A percentile compares a stretch with the other conserved stretches of the same genome.
phyloP scores from a whole-genome alignment of 805 yeast genomes.

The Ogataea siamensis region DNA sequence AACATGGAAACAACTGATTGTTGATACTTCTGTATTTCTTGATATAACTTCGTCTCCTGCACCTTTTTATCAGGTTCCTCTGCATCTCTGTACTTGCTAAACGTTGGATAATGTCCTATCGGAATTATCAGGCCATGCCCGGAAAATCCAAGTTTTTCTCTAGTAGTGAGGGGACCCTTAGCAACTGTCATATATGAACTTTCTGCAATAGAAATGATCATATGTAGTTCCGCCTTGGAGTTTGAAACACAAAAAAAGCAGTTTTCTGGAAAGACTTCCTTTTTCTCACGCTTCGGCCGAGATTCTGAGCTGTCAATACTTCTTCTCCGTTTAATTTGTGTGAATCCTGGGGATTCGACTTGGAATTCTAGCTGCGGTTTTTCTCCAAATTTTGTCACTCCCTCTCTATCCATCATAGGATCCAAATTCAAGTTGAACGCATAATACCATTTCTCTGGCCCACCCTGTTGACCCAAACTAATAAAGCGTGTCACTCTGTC shows the following conservation, averaged over 20 bases:
- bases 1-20: conserved; percentile 50
- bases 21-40: conserved; percentile 51
- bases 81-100: conserved; percentile 26
- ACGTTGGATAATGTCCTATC: conserved; percentile 62
- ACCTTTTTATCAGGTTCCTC: conserved; percentile 26
- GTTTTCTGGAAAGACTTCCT: conserved; percentile 50
- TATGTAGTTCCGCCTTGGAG: conserved; percentile 72
- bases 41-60: conserved; percentile 33
- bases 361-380: conserved; percentile 4
- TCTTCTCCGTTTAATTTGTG: conserved; percentile 1
- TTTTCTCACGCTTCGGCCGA: conserved; percentile 28
- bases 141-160: conserved; percentile 51
- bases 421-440: conserved; percentile 53
- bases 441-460: conserved; percentile 66
- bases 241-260: conserved; percentile 87
- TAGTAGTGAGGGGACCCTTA: conserved; percentile 76
- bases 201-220: conserved; percentile 74
- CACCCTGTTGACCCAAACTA: conserved; percentile 59
- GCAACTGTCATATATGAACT: conserved; percentile 71
- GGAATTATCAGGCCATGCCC: conserved; percentile 86
- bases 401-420: conserved; percentile 22
- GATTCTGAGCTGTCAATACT: not conserved
- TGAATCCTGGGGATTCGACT: not conserved
- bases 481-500: conserved; percentile 57
- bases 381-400: conserved; percentile 19